Evolutionary conservation across 2,329 filamentous ascomycete genomes (phyloP).

Genomic region (Aureobasidium leucospermi): DNA sequence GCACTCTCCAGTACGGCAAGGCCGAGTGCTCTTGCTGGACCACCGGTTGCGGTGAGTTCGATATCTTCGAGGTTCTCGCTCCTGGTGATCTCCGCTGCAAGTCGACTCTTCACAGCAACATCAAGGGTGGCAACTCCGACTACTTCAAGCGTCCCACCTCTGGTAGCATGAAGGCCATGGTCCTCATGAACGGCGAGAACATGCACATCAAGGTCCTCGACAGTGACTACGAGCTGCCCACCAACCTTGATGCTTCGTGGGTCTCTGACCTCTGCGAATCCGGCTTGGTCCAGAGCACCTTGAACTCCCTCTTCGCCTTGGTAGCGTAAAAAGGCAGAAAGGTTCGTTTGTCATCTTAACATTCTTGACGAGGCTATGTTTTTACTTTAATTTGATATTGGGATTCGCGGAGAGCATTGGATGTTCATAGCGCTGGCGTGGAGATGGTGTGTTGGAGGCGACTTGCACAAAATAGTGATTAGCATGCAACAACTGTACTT

Average conservation of each 20-base stretch:
- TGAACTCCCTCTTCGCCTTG: slow-evolving; percentile 32
- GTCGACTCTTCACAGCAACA: slow-evolving; percentile 59
- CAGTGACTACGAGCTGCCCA: slow-evolving; percentile 31
- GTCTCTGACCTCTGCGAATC: slow-evolving; percentile 29
- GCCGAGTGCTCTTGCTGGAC: slow-evolving; percentile 64
- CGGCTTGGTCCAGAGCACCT: slow-evolving; percentile 26
- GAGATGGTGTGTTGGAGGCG: background rate
- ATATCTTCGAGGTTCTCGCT: slow-evolving; percentile 65
- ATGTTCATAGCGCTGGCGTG: slow-evolving; percentile 12
- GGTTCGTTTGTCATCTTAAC: background rate
- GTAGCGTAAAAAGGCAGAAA: background rate
- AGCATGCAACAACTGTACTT: slow-evolving; percentile 9
- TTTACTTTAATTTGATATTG: background rate
- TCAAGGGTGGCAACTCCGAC: slow-evolving; percentile 59
- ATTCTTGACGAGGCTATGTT: slow-evolving; percentile 6
- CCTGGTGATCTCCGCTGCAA: slow-evolving; percentile 60
- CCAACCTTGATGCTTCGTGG: slow-evolving; percentile 26
- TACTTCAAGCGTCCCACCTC: slow-evolving; percentile 62
- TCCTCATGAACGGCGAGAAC: slow-evolving; percentile 50
- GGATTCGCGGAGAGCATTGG: background rate
- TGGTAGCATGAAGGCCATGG: slow-evolving; percentile 55
- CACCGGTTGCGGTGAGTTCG: slow-evolving; percentile 64
- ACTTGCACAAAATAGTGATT: slow-evolving; percentile 11
- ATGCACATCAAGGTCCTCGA: slow-evolving; percentile 50
- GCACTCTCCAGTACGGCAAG: slow-evolving; percentile 59